Conservation (phyloP, 371 early-diverging fungal species). For the Quaeritorhiza haematococci region DNA sequence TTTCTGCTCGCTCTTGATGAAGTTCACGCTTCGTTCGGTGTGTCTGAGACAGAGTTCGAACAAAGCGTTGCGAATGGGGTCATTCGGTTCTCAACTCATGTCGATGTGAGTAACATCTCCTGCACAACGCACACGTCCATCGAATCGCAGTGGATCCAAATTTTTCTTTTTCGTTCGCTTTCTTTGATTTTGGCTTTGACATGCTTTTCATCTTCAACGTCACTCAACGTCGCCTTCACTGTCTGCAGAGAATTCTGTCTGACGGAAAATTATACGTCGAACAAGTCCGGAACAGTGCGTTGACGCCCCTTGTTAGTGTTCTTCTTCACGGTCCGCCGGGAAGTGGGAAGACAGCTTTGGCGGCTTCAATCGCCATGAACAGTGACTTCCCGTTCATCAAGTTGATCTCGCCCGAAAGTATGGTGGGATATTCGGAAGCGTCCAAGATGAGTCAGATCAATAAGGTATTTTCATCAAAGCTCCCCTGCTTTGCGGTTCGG, state of each 20-base stretch:
- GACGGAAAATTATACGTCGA: slow-evolving; percentile 82
- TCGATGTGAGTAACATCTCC: slow-evolving; percentile 47
- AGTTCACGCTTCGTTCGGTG: slow-evolving; percentile 97
- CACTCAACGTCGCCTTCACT: too few species aligned
- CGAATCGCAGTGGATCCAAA: too few species aligned
- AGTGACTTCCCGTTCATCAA: slow-evolving; percentile 98
- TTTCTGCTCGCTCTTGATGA: slow-evolving; percentile 94
- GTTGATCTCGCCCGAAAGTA: slow-evolving; percentile 93
- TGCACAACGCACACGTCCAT: too few species aligned
- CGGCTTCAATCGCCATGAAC: slow-evolving; percentile 91
- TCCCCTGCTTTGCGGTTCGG: too few species aligned
- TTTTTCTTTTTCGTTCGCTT: too few species aligned
- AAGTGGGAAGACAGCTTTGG: slow-evolving; percentile 96
- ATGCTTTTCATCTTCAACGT: too few species aligned
- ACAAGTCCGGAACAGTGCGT: slow-evolving; percentile 75
- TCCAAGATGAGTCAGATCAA: slow-evolving; percentile 92
- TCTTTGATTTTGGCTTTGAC: too few species aligned
- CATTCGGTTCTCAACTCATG: slow-evolving; percentile 68
- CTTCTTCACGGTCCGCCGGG: slow-evolving; percentile 86
- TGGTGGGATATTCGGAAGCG: slow-evolving; percentile 93
- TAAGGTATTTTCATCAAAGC: slow-evolving; percentile 46
- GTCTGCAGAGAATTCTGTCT: slow-evolving; percentile 59
- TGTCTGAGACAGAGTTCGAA: slow-evolving; percentile 87
- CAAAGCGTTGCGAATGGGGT: slow-evolving; percentile 81
- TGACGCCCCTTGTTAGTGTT: slow-evolving; percentile 85